Evolutionary conservation across 768 basidiomycete species (phyloP).

Genomic region (Leucocoprinus sp.): DNA sequence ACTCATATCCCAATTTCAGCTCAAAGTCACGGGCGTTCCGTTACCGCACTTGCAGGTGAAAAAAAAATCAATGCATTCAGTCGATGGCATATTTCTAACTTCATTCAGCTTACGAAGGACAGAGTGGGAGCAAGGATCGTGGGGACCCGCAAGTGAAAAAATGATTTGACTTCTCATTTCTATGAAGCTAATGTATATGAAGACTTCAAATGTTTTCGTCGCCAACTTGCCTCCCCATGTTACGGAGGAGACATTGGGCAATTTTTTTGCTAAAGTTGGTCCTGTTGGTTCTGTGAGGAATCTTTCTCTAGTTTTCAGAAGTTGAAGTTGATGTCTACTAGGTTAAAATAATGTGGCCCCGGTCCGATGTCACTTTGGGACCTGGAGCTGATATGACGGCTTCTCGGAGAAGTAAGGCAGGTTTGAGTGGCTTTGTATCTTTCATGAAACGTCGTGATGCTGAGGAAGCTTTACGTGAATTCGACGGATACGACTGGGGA

Average conservation of each 20-base stretch:
- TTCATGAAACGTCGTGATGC: conserved; percentile 94
- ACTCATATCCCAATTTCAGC: background rate
- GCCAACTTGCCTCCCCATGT: conserved; percentile 86
- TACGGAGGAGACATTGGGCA: conserved; percentile 77
- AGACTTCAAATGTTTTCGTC: conserved; percentile 96
- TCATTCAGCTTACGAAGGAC: conserved; percentile 68
- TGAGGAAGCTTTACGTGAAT: conserved; percentile 78
- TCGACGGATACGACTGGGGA: conserved; percentile 94
- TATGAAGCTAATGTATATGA: background rate
- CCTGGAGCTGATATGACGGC: conserved; percentile 73
- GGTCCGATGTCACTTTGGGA: conserved; percentile 59
- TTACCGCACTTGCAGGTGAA: conserved; percentile 72
- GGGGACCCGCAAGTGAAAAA: conserved; percentile 74
- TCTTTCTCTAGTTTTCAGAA: background rate
- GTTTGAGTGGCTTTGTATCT: conserved; percentile 92
- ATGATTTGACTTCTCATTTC: background rate
- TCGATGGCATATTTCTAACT: background rate
- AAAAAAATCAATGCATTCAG: background rate
- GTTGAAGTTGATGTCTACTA: conserved; percentile 19
- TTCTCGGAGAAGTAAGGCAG: conserved; percentile 60
- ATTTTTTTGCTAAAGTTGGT: conserved; percentile 85
- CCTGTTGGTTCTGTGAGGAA: conserved; percentile 81
- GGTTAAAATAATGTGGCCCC: conserved; percentile 99
- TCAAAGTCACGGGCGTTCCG: conserved; percentile 58
- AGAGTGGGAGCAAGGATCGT: conserved; percentile 83